Base-by-base conservation (phyloP, 805 yeast species). In the Kodamaea sagamina region DNA sequence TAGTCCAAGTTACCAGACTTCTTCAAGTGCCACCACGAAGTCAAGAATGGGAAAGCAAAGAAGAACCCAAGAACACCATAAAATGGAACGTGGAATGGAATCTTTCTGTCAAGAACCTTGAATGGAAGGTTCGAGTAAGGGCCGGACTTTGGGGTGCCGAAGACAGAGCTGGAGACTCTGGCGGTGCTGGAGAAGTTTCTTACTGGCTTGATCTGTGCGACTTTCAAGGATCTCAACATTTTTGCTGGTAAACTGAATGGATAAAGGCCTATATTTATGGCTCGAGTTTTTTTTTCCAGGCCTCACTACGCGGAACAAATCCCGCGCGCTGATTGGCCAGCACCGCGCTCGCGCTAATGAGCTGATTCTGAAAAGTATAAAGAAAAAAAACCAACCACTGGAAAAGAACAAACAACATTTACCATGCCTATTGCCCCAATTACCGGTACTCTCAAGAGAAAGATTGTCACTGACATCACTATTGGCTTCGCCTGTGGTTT, bases 121-220 rank as follows among this genome's bases (percentile, higher is more conserved):
- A 92, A 93, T 53, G 99, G 99, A 51, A 92, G 63, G 80, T 93
- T 92, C 60, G 85, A 75, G 83, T 93, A 93, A 37, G 84, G 82
- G 61, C 97, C 97, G 42, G 52, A 51, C 53, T 65, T 59, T 39
- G 75, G 74, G 35, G 67, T 43, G 35, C 75, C 75, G 53, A 54
- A 67, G 36, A 66, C 51, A 11, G 44, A 36, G 40, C 59, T 60
- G 61, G 62, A 50, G 38, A 53, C 49, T 50, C 63, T 65, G 55
- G 72, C 63, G 45, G 84, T 60, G 37, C 65, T 53, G 51, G 84
- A 68, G 54, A 89, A 69, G 51, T 55, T 52, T 63, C 75, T 68
- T 28, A 25, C 37, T 22, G 39, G 36, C 36, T 32, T 41, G 32
- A 40, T 21, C 28, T 40, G 43, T 27, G 29, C 36, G 18, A 31